Base-by-base conservation (phyloP, 2,329 filamentous ascomycete genomes). In the Didymella arachidicola region DNA sequence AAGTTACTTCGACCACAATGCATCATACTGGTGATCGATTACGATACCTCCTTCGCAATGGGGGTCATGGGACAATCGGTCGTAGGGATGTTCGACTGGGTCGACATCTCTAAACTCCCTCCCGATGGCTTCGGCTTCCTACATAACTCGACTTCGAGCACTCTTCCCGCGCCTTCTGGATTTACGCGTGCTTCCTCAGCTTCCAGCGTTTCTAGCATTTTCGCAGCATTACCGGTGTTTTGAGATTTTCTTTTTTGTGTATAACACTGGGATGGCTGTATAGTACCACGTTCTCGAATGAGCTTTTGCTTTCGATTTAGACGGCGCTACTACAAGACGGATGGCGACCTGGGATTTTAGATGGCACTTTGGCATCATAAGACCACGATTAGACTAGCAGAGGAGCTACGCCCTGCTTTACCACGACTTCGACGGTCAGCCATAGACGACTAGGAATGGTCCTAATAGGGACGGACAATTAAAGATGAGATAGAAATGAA, bases 191-290 rank as follows among this genome's bases (percentile, higher is more conserved):
- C 30, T 18, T 46, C 22, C 38, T 47, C 38, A 29, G 34, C 30
- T 56, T 59, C 38, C 52, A 58, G 52, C 45, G 48, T 59, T 53
- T n/a, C 55, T 22, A 3, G 58, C 57, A 52, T 12, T 39, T 49
- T 27, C 22, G 34, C 34, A 44, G 62, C 60, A 68, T 67, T 2
- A 53, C 57, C 3, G 64, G 66, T 48, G 68, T 63, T 64, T 62
- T 47, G 59, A 36, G 59, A 36, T 19, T 32, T 41, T 54, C 26
- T 10, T 45, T 55, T 60, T 60, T 41, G 43, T 43, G 43, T 65
- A 59, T 60, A 54, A 53, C 61, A 50, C 30, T 61, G 46, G 60
- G 57, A 59, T 41, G 55, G 32, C 32, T 60, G 59, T 62, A 62
- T 51, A 53, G 57, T 63, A 59, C 44, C 44, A 49, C 43, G 62